Conservation (phyloP, 2,329 filamentous ascomycete species). For the Trichoderma hamatum region DNA sequence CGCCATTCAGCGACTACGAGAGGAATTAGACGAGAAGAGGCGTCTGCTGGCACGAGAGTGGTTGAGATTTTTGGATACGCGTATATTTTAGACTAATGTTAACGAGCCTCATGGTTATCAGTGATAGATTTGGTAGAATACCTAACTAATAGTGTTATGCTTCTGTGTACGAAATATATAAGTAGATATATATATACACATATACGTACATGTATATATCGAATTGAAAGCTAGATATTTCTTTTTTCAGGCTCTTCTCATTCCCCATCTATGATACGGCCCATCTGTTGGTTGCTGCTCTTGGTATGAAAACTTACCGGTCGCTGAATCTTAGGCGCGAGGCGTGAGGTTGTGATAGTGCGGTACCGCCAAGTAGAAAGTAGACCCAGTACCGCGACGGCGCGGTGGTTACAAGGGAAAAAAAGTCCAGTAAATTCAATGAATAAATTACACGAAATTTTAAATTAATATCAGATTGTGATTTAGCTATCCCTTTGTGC, state of each 20-base stretch:
- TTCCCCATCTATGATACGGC: neutral
- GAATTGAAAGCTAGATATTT: neutral
- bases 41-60: neutral
- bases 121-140: neutral
- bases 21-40: slow-evolving; percentile 33
- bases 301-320: neutral
- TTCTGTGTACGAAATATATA: neutral
- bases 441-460: no score
- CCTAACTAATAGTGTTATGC: neutral
- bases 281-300: neutral
- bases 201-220: neutral
- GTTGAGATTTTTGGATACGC: neutral
- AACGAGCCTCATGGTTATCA: slow-evolving; percentile 21
- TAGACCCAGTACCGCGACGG: neutral
- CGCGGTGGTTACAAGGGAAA: no score
- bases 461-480: no score
- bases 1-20: slow-evolving; percentile 42
- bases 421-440: neutral
- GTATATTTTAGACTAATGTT: slow-evolving; percentile 24
- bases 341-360: neutral
- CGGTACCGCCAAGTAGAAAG: neutral
- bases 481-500: neutral
- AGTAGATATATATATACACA: neutral
- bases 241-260: neutral
- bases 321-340: neutral